phyloP scores from a whole-genome alignment of 805 yeast species.

The Cyberlindnera subsufficiens region DNA sequence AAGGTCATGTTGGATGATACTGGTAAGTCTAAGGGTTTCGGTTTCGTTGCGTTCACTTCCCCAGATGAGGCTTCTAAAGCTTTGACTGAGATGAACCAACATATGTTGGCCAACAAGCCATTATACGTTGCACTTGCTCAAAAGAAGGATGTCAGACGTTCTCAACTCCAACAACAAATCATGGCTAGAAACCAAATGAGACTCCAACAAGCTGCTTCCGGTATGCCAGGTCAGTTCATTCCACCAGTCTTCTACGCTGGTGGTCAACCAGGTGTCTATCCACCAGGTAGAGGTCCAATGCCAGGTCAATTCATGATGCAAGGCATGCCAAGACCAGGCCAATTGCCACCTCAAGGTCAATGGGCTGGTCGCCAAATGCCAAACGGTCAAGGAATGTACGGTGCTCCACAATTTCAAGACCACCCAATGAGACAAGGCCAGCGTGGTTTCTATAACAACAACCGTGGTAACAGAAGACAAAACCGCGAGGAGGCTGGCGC shows the following conservation, averaged over 20 bases:
- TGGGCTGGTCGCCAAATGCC: conserved; percentile 54
- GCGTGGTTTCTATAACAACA: conserved; percentile 36
- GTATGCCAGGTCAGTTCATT: conserved; percentile 84
- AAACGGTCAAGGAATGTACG: conserved; percentile 63
- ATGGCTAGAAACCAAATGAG: conserved; percentile 98
- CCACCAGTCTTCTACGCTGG: conserved; percentile 65
- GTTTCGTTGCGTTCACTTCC: conserved; percentile 94
- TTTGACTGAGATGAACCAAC: conserved; percentile 96
- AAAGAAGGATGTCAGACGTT: conserved; percentile 95
- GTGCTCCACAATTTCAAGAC: conserved; percentile 73
- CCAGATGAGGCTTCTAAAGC: conserved; percentile 99
- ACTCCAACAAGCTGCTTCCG: conserved; percentile 92
- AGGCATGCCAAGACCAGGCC: conserved; percentile 59
- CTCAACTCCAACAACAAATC: conserved; percentile 95
- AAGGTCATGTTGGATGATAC: conserved; percentile 93
- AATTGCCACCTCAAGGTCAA: conserved; percentile 53
- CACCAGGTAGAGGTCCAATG: conserved; percentile 83
- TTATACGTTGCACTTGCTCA: conserved; percentile 98
- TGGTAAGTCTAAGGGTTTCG: conserved; percentile 96
- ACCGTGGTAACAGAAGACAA: conserved; percentile 33
- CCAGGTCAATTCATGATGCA: conserved; percentile 71
- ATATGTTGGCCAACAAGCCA: conserved; percentile 92
- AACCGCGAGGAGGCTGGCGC: conserved; percentile 28
- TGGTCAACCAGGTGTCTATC: conserved; percentile 71
- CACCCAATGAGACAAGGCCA: conserved; percentile 47